These are phyloP conservation scores for Ceratobasidium sp. DNA, from an alignment of 1,284 basidiomycete genomes.

Conservation along the genomic window DNA sequence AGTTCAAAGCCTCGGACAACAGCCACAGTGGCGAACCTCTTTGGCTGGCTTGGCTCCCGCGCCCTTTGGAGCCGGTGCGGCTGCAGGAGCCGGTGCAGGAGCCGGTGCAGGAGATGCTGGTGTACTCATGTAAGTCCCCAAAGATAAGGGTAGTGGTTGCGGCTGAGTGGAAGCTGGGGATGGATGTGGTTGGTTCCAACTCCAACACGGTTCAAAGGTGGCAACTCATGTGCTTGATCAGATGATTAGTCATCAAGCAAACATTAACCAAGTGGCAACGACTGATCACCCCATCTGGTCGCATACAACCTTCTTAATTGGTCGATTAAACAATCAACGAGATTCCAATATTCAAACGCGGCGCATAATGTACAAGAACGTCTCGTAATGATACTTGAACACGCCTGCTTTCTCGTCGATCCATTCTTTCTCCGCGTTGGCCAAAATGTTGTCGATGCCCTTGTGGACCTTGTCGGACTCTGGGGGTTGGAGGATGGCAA, in stretches of 20 bases:
- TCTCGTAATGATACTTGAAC: conserved; percentile 68
- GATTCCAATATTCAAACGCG: not conserved
- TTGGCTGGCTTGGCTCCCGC: conserved; percentile 2
- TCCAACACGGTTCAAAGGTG: conserved; percentile 13
- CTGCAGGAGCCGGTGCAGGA: conserved; percentile 4
- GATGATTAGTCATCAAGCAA: conserved; percentile 23
- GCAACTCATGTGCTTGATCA: conserved; percentile 10
- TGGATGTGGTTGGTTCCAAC: conserved; percentile 31
- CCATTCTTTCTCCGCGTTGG: conserved; percentile 61
- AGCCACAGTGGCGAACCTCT: conserved; percentile 24
- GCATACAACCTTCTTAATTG: not conserved
- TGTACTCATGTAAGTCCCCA: not conserved
- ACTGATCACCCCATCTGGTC: not conserved
- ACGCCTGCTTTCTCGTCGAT: conserved; percentile 61
- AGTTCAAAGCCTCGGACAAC: not conserved
- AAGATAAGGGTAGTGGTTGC: not conserved
- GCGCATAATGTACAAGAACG: conserved; percentile 57
- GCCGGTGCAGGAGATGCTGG: conserved; percentile 3
- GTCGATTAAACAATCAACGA: not conserved
- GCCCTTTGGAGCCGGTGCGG: not conserved
- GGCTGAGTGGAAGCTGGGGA: not conserved
- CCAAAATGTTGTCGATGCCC: conserved; percentile 63
- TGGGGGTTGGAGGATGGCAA: conserved; percentile 66
- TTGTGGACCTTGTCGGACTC: conserved; percentile 64
- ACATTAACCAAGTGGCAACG: conserved; percentile 9